Evolutionary conservation across 305 asterid species (phyloP), one percentile per base, ranked within the genome.

Genomic region (Fraxinus ornus): DNA sequence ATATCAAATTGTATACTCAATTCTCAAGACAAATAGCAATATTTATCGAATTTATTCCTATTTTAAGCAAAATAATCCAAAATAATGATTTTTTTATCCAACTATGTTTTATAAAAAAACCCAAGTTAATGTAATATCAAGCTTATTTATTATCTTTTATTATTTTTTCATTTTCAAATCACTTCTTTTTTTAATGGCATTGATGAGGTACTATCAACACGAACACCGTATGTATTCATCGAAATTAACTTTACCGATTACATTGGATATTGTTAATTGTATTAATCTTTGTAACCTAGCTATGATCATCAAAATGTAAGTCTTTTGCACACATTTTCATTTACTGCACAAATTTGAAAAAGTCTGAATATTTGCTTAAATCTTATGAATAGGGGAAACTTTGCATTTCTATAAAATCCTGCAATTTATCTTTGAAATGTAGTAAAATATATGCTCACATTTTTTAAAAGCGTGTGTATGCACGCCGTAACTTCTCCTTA

Each of bases 181-280:
- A 15, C 80, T 60, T 73, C 68, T 1, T 19, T 21, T 73, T 37
- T 39, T 39, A 30, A 68, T 81, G 35, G 24, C 75, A 78, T 84
- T 80, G 35, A 80, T 70, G 82, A 70, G 72, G 41, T 75, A 21
- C 72, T 39, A 39, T 39, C 47, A 39, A 39, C 47, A n/a, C 28
- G 70, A 37, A 41, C 5, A 19, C 9, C 2, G 15, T 5, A 78
- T 57, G 22, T 4, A 79, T 71, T 81, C 8, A 74, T 85, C 22
- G 19, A 52, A 17, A 15, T 52, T 52, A 12, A 47, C 55, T 47
- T 12, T 44, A 44, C 55, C 3, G 17, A 47, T 47, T 47, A 47
- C 55, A 47, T 47, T 6, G 55, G 55, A 0, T 47, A 47, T 47
- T 47, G 55, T 47, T 12, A 13, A 47, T 52, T 52, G 62, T 17